Base-by-base conservation (phyloP, 768 basidiomycete species). In the Amanita pseudoporphyria region DNA sequence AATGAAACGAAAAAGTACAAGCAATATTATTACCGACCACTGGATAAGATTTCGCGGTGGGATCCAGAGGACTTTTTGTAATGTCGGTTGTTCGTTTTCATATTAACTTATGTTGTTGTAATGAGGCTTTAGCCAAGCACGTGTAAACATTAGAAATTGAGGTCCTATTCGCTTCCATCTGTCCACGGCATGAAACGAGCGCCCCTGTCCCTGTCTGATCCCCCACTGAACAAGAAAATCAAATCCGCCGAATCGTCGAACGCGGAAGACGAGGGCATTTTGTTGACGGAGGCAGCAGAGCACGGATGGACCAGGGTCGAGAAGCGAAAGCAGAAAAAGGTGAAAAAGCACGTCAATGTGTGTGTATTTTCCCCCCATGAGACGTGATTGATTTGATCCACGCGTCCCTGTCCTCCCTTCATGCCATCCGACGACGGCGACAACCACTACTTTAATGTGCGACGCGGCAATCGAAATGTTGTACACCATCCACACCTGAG, bases 1-100 rank as follows among this genome's bases (percentile, higher is more conserved):
- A 80, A 67, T 41, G 84, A 79, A 64, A 89, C 85, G 62, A 87
- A 83, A 73, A 83, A 87, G 66, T 84, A 82, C 53, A 89, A 89
- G 63, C 83, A 87, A 62, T 90, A 90, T 66, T 90, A 89, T 65
- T 89, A 81, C 67, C 72, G 73, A 24, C 87, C 87, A 7, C 64
- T 89, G 52, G 81, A 68, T 26, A 87, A 84, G 66, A 79, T 83
- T 19, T 76, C 78, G 38, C 68, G 78, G 57, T 87, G 84, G 84
- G 84, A 87, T 62, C 69, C 76, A 1, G 84, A 87, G 59, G 84
- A 87, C 53, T 81, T 74, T 43, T 60, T 74, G 49, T 77, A 60
- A 44, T n/a, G n/a, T n/a, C 31, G 12, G n/a, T 28, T 28, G 26
- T 28, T 28, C 26, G 26, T 28, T 3, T 28, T 28, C 7, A 7